Percentiles rank a stretch among this genome's conserved stretches.
phyloP scores from a whole-genome alignment of 805 yeast species.

The Hanseniaspora meyeri region DNA sequence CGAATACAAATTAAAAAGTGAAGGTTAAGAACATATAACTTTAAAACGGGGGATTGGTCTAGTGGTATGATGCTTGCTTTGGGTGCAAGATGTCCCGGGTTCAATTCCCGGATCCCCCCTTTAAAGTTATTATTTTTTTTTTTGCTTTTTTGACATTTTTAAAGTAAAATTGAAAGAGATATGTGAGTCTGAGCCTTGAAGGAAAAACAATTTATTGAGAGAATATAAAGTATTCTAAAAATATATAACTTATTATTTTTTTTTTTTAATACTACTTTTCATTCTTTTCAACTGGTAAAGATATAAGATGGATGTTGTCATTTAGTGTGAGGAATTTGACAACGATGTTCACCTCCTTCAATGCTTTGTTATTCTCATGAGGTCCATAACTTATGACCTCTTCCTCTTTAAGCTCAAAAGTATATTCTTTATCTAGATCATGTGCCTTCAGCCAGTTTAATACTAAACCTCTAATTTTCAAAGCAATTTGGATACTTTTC shows the following conservation, averaged over 20 bases:
- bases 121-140: conserved; percentile 13
- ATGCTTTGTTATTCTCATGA: neutral
- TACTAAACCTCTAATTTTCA: conserved; percentile 4
- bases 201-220: too few species aligned
- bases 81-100: conserved; percentile 51
- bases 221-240: conserved; percentile 11
- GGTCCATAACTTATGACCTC: neutral
- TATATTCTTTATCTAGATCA: neutral
- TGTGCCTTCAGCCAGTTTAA: conserved; percentile 1
- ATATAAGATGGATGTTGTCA: conserved; percentile 6
- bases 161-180: neutral
- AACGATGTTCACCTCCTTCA: neutral
- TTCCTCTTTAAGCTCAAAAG: conserved; percentile 1
- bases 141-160: neutral
- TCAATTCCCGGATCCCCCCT: conserved; percentile 39
- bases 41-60: conserved; percentile 34
- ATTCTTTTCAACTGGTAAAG: conserved; percentile 9
- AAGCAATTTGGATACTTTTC: conserved; percentile 10
- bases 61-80: conserved; percentile 48
- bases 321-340: conserved; percentile 8
- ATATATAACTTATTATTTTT: conserved; percentile 2
- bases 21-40: neutral
- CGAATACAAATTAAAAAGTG: too few species aligned
- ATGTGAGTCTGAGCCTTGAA: too few species aligned
- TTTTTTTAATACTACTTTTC: neutral